Evolutionary conservation across 78 protist genomes (phyloP).

Genomic region (Dictyostelium firmibasis): DNA sequence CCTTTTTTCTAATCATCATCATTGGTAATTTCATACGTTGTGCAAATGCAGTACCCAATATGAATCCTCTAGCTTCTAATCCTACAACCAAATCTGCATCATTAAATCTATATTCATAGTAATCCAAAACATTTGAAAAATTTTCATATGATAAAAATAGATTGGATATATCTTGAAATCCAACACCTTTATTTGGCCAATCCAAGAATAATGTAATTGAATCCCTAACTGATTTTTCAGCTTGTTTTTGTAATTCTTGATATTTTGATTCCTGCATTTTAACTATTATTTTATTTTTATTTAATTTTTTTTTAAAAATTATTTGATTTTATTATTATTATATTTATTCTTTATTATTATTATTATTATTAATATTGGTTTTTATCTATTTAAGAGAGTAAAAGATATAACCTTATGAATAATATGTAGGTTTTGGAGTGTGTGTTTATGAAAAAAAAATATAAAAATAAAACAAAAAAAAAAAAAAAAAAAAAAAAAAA

Average conservation of each 20-base stretch:
- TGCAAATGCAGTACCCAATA: slow-evolving; percentile 37
- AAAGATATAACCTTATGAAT: neutral
- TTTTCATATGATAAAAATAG: slow-evolving; percentile 28
- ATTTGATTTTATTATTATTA: neutral
- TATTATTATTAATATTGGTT: no score
- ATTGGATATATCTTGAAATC: slow-evolving; percentile 45
- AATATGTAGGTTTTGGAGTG: neutral
- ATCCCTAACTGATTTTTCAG: neutral
- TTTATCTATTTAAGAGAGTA: no score
- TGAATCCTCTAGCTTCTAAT: slow-evolving; percentile 65
- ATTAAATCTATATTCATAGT: slow-evolving; percentile 59
- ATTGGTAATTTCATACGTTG: slow-evolving; percentile 11
- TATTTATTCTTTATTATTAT: no score
- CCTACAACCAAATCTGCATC: slow-evolving; percentile 49
- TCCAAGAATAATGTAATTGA: neutral
- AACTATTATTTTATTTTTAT: neutral
- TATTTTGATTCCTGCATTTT: slow-evolving; percentile 16
- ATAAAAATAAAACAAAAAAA: neutral
- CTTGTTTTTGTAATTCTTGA: slow-evolving; percentile 20
- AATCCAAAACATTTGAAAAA: slow-evolving; percentile 1
- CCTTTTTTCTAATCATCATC: slow-evolving; percentile 46
- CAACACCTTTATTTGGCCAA: slow-evolving; percentile 58
- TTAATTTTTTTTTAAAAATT: neutral
- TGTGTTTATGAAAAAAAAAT: neutral
- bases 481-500: neutral